A percentile compares a stretch with the other conserved stretches of the same genome.
Evolutionary conservation across 148 eudicot genomes (phyloP).

Genomic region (Rhododendron vialii): DNA sequence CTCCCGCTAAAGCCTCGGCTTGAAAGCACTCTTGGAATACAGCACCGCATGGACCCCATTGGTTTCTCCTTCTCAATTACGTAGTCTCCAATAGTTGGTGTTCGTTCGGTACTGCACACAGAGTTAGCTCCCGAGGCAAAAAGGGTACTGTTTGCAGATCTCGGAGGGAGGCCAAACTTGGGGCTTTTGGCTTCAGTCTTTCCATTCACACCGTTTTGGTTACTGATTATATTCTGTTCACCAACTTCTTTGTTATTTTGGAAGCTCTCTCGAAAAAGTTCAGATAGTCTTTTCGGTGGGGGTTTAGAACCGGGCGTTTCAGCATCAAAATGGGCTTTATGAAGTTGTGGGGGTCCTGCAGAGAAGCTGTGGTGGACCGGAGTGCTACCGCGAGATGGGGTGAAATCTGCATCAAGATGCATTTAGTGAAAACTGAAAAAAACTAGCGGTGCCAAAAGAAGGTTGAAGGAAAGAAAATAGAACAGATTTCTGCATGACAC

Average conservation of each 20-base stretch:
- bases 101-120: constrained; percentile 27
- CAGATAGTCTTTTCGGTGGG: constrained; percentile 41
- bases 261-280: constrained; percentile 62
- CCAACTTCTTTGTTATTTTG: constrained; percentile 20
- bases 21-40: constrained; percentile 54
- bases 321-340: constrained; percentile 11
- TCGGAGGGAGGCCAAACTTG: constrained; percentile 15
- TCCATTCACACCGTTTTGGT: constrained; percentile 7
- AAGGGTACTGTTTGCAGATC: constrained; percentile 25
- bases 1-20: constrained; percentile 47
- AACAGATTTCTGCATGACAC: background rate
- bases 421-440: background rate
- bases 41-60: constrained; percentile 34
- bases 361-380: constrained; percentile 51
- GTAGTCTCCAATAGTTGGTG: constrained; percentile 20
- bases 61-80: constrained; percentile 24
- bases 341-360: constrained; percentile 32
- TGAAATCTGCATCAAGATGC: constrained; percentile 55
- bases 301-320: constrained; percentile 3
- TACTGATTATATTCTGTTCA: constrained; percentile 6
- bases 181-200: constrained; percentile 10
- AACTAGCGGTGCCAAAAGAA: background rate
- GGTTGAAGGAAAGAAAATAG: background rate
- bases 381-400: constrained; percentile 74
- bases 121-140: constrained; percentile 27